These are phyloP conservation scores for Mycena olivaceomarginata DNA, from an alignment of 768 basidiomycete species.

Conservation along the genomic window DNA sequence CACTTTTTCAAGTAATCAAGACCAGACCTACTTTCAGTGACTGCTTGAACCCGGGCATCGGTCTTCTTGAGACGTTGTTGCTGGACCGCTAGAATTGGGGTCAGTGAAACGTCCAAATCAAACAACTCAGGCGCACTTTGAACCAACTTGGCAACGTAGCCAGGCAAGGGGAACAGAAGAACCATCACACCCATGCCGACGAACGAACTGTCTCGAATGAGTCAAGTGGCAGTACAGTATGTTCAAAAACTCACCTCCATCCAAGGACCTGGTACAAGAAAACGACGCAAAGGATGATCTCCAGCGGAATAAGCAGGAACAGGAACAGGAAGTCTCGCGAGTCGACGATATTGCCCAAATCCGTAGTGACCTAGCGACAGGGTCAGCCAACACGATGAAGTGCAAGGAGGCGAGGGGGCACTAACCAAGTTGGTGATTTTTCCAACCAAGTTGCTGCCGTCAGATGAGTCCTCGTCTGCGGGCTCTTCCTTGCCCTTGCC, in stretches of 20 bases:
- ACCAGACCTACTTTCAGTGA: conserved; percentile 73
- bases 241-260: conserved; percentile 62
- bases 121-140: conserved; percentile 51
- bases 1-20: conserved; percentile 45
- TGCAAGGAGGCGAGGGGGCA: conserved; percentile 62
- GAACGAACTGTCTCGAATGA: conserved; percentile 63
- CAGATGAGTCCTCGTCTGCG: conserved; percentile 32
- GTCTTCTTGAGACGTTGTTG: conserved; percentile 72
- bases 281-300: conserved; percentile 59
- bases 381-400: background rate
- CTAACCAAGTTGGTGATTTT: conserved; percentile 87
- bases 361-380: conserved; percentile 3
- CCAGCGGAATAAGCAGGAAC: conserved; percentile 57
- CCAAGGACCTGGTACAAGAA: conserved; percentile 71
- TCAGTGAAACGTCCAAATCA: background rate
- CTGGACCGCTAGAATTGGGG: conserved; percentile 58
- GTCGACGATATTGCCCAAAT: conserved; percentile 37
- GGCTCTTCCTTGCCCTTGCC: conserved; percentile 40
- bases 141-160: conserved; percentile 69
- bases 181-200: conserved; percentile 66
- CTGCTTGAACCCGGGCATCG: conserved; percentile 76
- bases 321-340: conserved; percentile 42
- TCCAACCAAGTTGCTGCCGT: conserved; percentile 73
- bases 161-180: conserved; percentile 73
- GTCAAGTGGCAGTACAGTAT: background rate